phyloP scores from a whole-genome alignment of 768 basidiomycete species.

The Boletus rubroflammeus region DNA sequence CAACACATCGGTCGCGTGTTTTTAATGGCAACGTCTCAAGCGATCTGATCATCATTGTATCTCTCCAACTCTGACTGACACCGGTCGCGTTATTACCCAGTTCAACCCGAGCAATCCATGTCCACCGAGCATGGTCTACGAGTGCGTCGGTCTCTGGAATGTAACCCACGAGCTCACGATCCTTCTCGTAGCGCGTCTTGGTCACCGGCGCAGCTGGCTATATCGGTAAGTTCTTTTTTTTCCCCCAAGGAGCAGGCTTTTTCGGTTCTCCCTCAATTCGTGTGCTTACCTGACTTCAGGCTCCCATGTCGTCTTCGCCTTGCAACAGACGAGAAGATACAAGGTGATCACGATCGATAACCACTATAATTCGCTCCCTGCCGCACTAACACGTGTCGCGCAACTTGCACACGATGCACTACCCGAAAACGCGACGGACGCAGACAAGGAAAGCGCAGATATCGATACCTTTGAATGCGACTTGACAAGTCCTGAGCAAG shows the following conservation, averaged over 20 bases:
- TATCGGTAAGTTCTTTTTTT: constrained; percentile 55
- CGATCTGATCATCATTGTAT: constrained; percentile 1
- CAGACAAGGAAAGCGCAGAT: constrained; percentile 67
- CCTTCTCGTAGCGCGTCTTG: constrained; percentile 49
- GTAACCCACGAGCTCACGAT: constrained; percentile 7
- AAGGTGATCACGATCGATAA: constrained; percentile 96
- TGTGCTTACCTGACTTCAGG: constrained; percentile 43
- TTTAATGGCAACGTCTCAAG: constrained; percentile 2
- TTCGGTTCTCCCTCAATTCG: constrained; percentile 2
- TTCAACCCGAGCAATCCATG: constrained; percentile 19
- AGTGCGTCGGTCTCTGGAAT: constrained; percentile 36
- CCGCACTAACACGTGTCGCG: constrained; percentile 69
- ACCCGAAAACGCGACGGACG: constrained; percentile 57
- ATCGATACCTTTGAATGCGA: constrained; percentile 72
- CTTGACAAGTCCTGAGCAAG: constrained; percentile 66
- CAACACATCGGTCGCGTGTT: constrained; percentile 14
- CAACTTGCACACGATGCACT: constrained; percentile 77
- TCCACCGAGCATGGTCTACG: constrained; percentile 38
- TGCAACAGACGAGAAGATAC: constrained; percentile 85
- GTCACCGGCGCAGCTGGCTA: constrained; percentile 86
- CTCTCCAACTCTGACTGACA: neutral
- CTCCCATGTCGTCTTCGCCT: constrained; percentile 86
- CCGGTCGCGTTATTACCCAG: neutral
- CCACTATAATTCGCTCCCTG: constrained; percentile 84
- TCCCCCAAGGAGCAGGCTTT: neutral